Evolutionary conservation across 768 basidiomycete genomes (phyloP).

Genomic region (Suillus spraguei): DNA sequence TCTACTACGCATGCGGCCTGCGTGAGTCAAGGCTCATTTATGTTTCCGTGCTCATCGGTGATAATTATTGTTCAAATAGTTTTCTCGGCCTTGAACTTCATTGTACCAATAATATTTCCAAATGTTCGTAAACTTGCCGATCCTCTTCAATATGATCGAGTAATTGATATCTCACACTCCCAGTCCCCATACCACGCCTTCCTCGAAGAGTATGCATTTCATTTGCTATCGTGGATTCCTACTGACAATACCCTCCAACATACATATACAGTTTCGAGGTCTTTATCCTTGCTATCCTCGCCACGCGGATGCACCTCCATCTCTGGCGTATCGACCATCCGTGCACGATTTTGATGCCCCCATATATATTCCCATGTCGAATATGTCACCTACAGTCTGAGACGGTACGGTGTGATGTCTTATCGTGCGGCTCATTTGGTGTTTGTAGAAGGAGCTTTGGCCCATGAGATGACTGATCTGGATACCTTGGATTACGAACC

Average conservation of each 20-base stretch:
- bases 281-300: neutral
- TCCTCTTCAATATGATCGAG: neutral
- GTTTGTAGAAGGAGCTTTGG: neutral
- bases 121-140: neutral
- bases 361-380: neutral
- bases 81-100: neutral
- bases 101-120: neutral
- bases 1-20: neutral
- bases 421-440: neutral
- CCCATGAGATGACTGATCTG: neutral
- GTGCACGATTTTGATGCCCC: too few relatives aligned
- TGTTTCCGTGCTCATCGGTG: neutral
- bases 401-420: neutral
- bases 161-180: neutral
- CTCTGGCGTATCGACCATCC: neutral
- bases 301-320: constrained; percentile 2
- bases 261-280: neutral
- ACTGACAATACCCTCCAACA: neutral
- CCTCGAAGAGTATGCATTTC: constrained; percentile 3
- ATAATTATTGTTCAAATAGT: neutral
- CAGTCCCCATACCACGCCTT: neutral
- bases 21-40: neutral
- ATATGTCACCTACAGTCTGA: neutral
- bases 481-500: neutral
- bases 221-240: neutral